phyloP scores from a whole-genome alignment of 768 basidiomycete species.

The Leccinum arenicola region DNA sequence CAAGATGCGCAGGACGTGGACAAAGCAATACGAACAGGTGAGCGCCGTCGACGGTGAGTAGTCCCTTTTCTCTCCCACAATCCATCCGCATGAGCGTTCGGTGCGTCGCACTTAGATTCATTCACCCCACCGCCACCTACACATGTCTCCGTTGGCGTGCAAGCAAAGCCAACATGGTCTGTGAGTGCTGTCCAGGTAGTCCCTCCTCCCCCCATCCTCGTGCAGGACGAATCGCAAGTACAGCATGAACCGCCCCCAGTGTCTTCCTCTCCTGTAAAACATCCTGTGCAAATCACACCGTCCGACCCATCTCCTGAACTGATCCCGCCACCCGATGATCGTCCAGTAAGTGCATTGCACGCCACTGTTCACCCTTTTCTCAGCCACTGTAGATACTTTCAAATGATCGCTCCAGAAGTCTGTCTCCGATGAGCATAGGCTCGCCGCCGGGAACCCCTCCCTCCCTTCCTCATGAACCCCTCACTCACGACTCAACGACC shows the following conservation, averaged over 20 bases:
- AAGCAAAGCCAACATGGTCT: constrained; percentile 37
- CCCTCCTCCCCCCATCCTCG: constrained; percentile 18
- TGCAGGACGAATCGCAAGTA: constrained; percentile 9
- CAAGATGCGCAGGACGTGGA: constrained; percentile 64
- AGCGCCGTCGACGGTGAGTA: constrained; percentile 39
- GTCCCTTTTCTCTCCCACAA: neutral
- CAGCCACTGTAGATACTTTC: constrained; percentile 30
- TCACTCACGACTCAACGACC: constrained; percentile 2
- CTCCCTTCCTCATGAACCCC: constrained; percentile 12
- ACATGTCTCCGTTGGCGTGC: constrained; percentile 44
- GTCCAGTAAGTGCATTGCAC: constrained; percentile 19
- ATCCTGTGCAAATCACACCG: constrained; percentile 3
- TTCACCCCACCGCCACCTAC: constrained; percentile 20
- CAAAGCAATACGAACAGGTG: constrained; percentile 46
- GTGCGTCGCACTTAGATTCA: constrained; percentile 31
- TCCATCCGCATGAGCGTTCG: constrained; percentile 24
- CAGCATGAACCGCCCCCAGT: constrained; percentile 4
- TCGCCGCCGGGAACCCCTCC: constrained; percentile 42
- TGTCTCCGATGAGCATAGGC: constrained; percentile 63
- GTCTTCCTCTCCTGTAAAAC: constrained; percentile 15
- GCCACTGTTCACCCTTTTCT: constrained; percentile 13
- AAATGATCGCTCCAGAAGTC: constrained; percentile 41
- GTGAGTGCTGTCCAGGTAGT: constrained; percentile 40
- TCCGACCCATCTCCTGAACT: constrained; percentile 11
- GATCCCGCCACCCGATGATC: constrained; percentile 17